Evolutionary conservation across 441 rosid species (phyloP).

Genomic region (Bocquillonia castaneifolia): DNA sequence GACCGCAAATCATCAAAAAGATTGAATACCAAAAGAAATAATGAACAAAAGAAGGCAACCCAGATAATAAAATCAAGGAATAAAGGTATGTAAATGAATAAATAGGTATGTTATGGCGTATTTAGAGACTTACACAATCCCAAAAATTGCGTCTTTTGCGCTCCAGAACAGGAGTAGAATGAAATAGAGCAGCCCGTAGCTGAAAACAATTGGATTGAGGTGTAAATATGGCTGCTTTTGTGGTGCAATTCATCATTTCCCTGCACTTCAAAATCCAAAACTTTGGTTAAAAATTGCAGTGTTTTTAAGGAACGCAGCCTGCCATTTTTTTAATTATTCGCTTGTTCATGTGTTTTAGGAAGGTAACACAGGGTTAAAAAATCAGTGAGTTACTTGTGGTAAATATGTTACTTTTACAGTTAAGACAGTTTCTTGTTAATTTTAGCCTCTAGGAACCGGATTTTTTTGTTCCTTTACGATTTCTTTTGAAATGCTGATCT

Average conservation of each 20-base stretch:
- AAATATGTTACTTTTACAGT: no score
- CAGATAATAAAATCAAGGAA: constrained; percentile 2
- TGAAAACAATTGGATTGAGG: constrained; percentile 32
- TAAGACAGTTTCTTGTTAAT: no score
- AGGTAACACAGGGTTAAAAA: no score
- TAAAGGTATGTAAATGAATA: no score
- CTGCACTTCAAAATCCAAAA: neutral
- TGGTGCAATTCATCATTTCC: constrained; percentile 40
- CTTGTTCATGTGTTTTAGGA: no score
- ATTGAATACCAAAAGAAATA: neutral
- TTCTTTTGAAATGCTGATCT: no score
- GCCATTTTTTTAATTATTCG: no score
- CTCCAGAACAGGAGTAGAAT: constrained; percentile 68
- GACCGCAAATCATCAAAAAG: neutral
- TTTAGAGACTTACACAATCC: constrained; percentile 48
- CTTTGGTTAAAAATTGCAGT: neutral
- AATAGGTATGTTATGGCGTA: no score
- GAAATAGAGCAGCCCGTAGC: constrained; percentile 50
- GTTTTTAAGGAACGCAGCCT: neutral
- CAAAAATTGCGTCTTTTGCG: constrained; percentile 59
- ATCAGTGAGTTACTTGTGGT: no score
- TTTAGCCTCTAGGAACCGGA: no score
- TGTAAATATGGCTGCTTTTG: constrained; percentile 41
- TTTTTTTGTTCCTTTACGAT: no score
- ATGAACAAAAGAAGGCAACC: neutral